Percentiles rank a stretch among this genome's conserved stretches.
Conservation (phyloP, 768 basidiomycete species). For the Porphyrellus cyaneotinctus region DNA sequence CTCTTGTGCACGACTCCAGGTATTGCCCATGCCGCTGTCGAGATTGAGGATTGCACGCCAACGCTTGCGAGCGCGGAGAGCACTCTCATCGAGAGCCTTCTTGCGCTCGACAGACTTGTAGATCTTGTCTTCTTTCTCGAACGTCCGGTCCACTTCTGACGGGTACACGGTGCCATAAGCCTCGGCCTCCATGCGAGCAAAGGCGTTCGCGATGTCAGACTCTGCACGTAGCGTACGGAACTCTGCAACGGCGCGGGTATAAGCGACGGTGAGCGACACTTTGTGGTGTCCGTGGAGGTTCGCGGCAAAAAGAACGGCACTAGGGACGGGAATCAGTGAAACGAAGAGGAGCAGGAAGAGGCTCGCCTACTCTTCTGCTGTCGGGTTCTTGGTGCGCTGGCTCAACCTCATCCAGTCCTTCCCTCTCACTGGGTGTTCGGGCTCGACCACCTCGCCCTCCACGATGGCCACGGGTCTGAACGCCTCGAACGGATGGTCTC, state of each 20-base stretch:
- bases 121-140: conserved; percentile 57
- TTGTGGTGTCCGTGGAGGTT: conserved; percentile 68
- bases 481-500: conserved; percentile 94
- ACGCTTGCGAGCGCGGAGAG: conserved; percentile 63
- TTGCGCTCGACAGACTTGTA: conserved; percentile 57
- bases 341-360: neutral
- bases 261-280: conserved; percentile 71
- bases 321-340: conserved; percentile 32
- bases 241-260: conserved; percentile 72
- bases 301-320: conserved; percentile 75
- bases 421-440: conserved; percentile 55
- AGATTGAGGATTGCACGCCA: conserved; percentile 67
- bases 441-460: conserved; percentile 59
- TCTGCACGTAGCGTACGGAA: conserved; percentile 87
- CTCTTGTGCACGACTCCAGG: conserved; percentile 72
- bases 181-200: conserved; percentile 80
- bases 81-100: conserved; percentile 55
- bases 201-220: conserved; percentile 68
- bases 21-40: conserved; percentile 35
- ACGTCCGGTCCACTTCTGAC: conserved; percentile 57
- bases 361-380: conserved; percentile 80
- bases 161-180: conserved; percentile 65
- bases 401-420: conserved; percentile 70
- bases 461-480: conserved; percentile 75
- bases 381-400: conserved; percentile 80